Conservation (phyloP, 1,284 basidiomycete genomes). For the Cutaneotrichosporon sp. region DNA sequence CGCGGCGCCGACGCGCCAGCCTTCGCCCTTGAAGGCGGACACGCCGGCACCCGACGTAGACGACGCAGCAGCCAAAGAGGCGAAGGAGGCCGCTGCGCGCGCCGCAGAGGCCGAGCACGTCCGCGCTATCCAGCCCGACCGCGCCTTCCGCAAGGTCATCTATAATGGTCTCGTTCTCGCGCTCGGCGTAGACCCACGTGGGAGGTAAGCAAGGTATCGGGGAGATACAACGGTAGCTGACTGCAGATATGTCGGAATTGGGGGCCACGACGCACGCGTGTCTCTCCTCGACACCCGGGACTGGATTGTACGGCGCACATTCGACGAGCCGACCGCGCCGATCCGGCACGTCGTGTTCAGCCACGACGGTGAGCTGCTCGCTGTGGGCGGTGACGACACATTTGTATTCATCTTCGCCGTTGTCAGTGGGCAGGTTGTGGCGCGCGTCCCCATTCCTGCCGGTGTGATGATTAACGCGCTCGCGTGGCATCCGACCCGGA, state of each 20-base stretch:
- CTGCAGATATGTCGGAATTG: conserved; percentile 31
- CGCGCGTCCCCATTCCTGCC: conserved; percentile 23
- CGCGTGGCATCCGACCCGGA: conserved; percentile 35
- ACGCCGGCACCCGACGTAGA: background rate
- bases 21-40: background rate
- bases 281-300: conserved; percentile 32
- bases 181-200: conserved; percentile 31
- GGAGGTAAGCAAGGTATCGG: conserved; percentile 24
- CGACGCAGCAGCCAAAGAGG: background rate
- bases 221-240: background rate
- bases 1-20: background rate
- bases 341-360: conserved; percentile 39
- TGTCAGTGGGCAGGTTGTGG: conserved; percentile 24
- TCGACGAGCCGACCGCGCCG: conserved; percentile 31
- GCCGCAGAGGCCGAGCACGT: conserved; percentile 17
- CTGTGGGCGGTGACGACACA: conserved; percentile 38
- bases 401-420: conserved; percentile 35
- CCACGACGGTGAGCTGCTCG: conserved; percentile 39
- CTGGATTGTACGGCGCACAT: conserved; percentile 38
- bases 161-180: conserved; percentile 28
- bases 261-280: conserved; percentile 40
- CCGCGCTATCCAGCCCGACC: conserved; percentile 23
- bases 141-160: conserved; percentile 24
- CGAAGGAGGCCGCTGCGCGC: conserved; percentile 7
- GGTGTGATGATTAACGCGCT: conserved; percentile 27